These are phyloP conservation scores for Pueraria montana DNA, from an alignment of 306 rosid genomes.

Conservation along the genomic window DNA sequence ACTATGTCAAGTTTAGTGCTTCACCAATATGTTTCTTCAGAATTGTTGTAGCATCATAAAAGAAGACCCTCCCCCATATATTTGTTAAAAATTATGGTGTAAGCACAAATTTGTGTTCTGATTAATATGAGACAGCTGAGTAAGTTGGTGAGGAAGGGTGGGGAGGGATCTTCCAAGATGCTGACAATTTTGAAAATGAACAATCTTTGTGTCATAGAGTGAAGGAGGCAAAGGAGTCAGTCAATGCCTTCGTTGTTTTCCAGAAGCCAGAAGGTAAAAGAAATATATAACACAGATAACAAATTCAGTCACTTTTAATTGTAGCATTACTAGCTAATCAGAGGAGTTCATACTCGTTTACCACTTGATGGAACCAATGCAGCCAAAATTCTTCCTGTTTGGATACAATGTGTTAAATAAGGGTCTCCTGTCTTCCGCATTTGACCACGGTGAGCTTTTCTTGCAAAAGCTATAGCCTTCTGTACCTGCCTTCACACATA, in stretches of 20 bases:
- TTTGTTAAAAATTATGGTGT: constrained; percentile 16
- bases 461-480: constrained; percentile 91
- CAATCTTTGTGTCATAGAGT: background rate
- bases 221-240: constrained; percentile 21
- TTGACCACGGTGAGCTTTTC: constrained; percentile 92
- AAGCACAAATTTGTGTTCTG: constrained; percentile 7
- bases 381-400: constrained; percentile 92
- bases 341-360: constrained; percentile 67
- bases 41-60: background rate
- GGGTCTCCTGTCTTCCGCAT: constrained; percentile 93
- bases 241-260: constrained; percentile 1
- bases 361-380: constrained; percentile 92
- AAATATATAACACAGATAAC: constrained; percentile 1
- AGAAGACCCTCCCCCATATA: background rate
- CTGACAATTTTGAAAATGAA: no score
- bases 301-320: background rate
- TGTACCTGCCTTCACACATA: constrained; percentile 96
- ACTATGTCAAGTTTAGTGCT: constrained; percentile 7
- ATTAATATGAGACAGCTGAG: background rate
- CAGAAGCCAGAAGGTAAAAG: background rate
- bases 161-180: background rate
- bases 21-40: constrained; percentile 2
- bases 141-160: background rate
- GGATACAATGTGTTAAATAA: constrained; percentile 90
- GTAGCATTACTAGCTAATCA: constrained; percentile 34